Evolutionary conservation across 345 rosid genomes (phyloP), one percentile per base, ranked within the genome.

Genomic region (Fremontodendron californicum): DNA sequence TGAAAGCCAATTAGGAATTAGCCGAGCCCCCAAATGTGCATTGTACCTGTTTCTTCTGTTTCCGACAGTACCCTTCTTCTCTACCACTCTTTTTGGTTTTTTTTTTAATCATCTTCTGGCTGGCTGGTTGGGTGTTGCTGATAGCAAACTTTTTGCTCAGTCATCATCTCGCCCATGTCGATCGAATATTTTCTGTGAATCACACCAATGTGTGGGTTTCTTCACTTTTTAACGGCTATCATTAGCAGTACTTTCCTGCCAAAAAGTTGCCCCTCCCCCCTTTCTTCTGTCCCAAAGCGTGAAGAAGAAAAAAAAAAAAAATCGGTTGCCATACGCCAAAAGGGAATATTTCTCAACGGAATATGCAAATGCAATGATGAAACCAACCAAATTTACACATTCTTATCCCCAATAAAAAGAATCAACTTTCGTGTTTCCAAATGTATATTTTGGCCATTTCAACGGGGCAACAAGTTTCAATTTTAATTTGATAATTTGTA

Each of bases 151-250:
- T 42, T 43, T 43, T 46, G 48, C 55, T 37, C 55, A 1, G 66
- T 19, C 5, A 21, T 31, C 46, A 2, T 11, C 6, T 18, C 6
- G 2, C 37, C 19, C 31, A 37, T 29, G 15, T 65, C 37, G 7
- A 52, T 65, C 37, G 7, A 52, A 23, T 66, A 27, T 54, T 74
- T 66, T 57, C 49, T 64, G 33, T 3, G 9, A 23, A 35, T 23
- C 33, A 42, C 46, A 27, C 58, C 46, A 12, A 27, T 54, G 33
- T 37, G 10, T 48, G 78, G 43, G 55, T 13, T 58, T 45, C 40
- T 67, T 55, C 71, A 27, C 74, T 77, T 77, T 67, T 27, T 16
- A 55, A 68, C 74, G 79, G 58, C 57, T 55, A 57, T 75, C 71
- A 21, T 12, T 48, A 7, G 21, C 15, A 71, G 62, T 12, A 11